Conservation (phyloP, 2,329 filamentous ascomycete species). For the Sporothrix luriei region DNA sequence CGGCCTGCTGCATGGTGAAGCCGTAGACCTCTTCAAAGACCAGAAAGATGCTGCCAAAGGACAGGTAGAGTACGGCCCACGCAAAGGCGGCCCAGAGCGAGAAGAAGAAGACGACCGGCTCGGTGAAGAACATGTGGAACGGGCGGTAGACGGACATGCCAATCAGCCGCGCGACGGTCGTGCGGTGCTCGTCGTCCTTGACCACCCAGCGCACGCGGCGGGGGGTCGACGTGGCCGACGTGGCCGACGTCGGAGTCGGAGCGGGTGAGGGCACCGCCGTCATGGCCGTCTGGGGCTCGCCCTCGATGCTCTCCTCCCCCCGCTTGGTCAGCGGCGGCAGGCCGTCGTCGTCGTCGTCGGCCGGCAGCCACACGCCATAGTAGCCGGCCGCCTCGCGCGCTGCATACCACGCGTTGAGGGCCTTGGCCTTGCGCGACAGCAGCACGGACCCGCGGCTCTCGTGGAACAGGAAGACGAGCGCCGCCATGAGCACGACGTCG, state of each 20-base stretch:
- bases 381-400: slow-evolving; percentile 66
- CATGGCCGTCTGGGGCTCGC: background rate
- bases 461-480: slow-evolving; percentile 70
- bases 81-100: slow-evolving; percentile 87
- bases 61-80: slow-evolving; percentile 87
- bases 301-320: slow-evolving; percentile 12
- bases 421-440: slow-evolving; percentile 71
- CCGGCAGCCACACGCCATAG: slow-evolving; percentile 51
- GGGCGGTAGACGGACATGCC: slow-evolving; percentile 73
- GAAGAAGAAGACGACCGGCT: slow-evolving; percentile 82
- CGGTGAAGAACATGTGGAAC: slow-evolving; percentile 74
- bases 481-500: slow-evolving; percentile 62
- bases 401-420: slow-evolving; percentile 78
- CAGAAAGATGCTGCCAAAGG: slow-evolving; percentile 77
- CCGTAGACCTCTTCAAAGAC: slow-evolving; percentile 70
- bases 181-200: slow-evolving; percentile 74
- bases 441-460: slow-evolving; percentile 83
- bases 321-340: slow-evolving; percentile 7
- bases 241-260: background rate
- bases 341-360: slow-evolving; percentile 23
- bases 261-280: background rate
- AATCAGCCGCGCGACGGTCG: slow-evolving; percentile 69
- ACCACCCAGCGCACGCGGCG: slow-evolving; percentile 77
- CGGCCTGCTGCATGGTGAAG: slow-evolving; percentile 68
- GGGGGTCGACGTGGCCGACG: slow-evolving; percentile 31